Evolutionary conservation across 768 basidiomycete genomes (phyloP), one percentile per base, ranked within the genome.

Genomic region (Mycena kentingensis): DNA sequence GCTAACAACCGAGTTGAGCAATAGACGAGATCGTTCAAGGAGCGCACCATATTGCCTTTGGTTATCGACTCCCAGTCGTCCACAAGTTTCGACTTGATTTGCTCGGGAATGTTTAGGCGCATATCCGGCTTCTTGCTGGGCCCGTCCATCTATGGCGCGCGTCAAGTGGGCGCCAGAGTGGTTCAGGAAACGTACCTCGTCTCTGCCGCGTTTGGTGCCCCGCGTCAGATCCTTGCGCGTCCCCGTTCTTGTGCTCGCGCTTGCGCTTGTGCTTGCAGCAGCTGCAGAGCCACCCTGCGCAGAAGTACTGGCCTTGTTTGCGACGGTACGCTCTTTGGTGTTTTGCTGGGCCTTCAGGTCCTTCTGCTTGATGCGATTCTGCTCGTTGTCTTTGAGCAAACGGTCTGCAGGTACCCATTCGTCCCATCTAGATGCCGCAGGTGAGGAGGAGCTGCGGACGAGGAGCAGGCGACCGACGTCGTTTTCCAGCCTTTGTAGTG

Each of bases 401-500:
- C 97, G 86, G 21, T 65, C 66, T 21, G 82, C 78, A 2, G 90
- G 89, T 0, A 98, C 96, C 93, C 93, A 98, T 76, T 98, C 95
- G 73, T 97, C 94, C 93, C 94, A 98, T 55, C 93, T 96, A 34
- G 35, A 42, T 48, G 36, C 19, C 25, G n/a, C 24, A 21, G 37
- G 22, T 47, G 27, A 57, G 39, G 16, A 54, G 34, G 36, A 37
- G 39, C 39, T 26, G n/a, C 8, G 37, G 22, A n/a, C 48, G 27
- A 52, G 36, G 41, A 22, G 26, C 38, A 51, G 39, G 22, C 10
- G 19, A 74, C 83, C 60, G 66, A 95, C 93, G 92, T 95, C 69
- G 93, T 90, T 68, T 98, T 99, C 97, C 97, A 99, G 8, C 97
- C 97, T 70, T 98, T 97, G 78, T 99, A 99, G 69, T 99, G 97